Evolutionary conservation across 2,329 filamentous ascomycete genomes (phyloP), one percentile per base, ranked within the genome.

Genomic region (Thielaviopsis populi): DNA sequence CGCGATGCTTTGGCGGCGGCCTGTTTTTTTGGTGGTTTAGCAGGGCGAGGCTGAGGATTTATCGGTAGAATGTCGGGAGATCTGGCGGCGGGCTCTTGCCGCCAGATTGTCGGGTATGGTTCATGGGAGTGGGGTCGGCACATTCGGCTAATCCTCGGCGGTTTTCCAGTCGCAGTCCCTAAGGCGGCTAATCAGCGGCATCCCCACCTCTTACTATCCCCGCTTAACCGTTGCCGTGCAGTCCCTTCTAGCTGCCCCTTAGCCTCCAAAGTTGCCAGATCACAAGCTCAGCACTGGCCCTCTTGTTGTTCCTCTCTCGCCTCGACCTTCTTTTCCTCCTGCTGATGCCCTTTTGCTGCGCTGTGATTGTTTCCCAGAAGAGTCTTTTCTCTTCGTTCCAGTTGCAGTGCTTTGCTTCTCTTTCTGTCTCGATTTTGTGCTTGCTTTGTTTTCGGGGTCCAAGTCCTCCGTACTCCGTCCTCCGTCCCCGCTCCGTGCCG

Each of bases 231-330:
- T 54, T 54, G 50, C 24, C 50, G 15, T 22, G 15, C 27, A 54
- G 13, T 17, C 24, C 30, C 30, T 30, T 22, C 19, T 30, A 27
- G 19, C 3, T 53, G 48, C 24, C 48, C 24, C n/a, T 4, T 42
- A 48, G 59, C 33, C 37, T 61, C 59, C 42, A 61, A 61, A 61
- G 59, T 61, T 61, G 59, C 59, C 59, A 61, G 59, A 61, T 61
- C 59, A 61, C 59, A 50, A 50, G 59, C 59, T 61, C n/a, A 58
- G 19, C 54, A 37, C 11, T 37, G 30, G 30, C 27, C 15, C 54
- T 48, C 42, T 48, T 48, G 22, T 61, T 27, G 48, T 48, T 33
- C 22, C 42, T 33, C 15, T 15, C 8, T 33, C 17, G 24, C 7
- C 15, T 61, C 27, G 17, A 27, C 15, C 22, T 50, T 50, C 15